Base-by-base conservation (phyloP, 306 rosid species). In the Trifolium fragiferum region DNA sequence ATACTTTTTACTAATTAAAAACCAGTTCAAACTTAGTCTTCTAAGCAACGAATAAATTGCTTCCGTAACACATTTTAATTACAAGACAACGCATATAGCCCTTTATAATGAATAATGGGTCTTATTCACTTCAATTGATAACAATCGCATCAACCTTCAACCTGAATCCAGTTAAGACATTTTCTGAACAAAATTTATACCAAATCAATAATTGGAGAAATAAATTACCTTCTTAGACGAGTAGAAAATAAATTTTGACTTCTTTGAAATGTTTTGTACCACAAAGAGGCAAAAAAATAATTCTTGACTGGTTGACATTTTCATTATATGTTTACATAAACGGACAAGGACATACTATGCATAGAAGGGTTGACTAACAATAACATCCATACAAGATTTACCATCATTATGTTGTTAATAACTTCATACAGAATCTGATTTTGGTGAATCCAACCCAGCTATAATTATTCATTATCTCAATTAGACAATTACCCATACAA, bases 1-100 rank as follows among this genome's bases (percentile, higher is more conserved):
- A 44, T n/a, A 58, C 64, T 23, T 73, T 44, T 46, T 35, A 66
- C 14, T 49, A 13, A 47, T 21, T 5, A 33, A 61, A 74, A 59
- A 49, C n/a, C 14, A 21, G 68, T 19, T 43, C 38, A 21, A 8
- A 68, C 63, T 8, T n/a, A 35, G 53, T 40, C 66, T 74, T 67
- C 19, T 37, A 27, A 16, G 51, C 37, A 40, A 49, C 12, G 15
- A 60, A 25, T 14, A 50, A 32, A 50, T 21, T 53, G 74, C 41
- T 37, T 10, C 30, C 38, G 41, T 38, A 25, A 44, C 40, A 27
- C 19, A 4, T 55, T 21, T 55, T 21, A 10, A 1, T 55, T 21
- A 21, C 8, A 55, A 55, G 33, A 21, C 33, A 55, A 55, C 33
- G 21, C 60, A 20, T 4, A 49, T 15, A 8, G 61, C 61, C 15